phyloP scores from a whole-genome alignment of 2,329 filamentous ascomycete species.

The Byssochlamys sp. region DNA sequence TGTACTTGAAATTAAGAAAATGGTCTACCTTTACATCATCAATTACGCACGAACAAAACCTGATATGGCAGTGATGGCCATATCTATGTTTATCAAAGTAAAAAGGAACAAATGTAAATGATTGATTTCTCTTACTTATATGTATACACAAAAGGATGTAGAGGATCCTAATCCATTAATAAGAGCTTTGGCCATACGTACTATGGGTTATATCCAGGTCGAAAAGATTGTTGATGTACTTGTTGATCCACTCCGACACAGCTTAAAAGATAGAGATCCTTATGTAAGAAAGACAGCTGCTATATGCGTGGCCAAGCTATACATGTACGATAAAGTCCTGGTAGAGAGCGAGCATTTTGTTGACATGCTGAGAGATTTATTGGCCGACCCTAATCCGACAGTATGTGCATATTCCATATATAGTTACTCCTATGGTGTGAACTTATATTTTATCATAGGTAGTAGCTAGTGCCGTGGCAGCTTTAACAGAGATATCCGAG shows the following conservation, averaged over 20 bases:
- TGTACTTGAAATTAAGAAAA: slow-evolving; percentile 98
- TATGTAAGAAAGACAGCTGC: too few relatives aligned
- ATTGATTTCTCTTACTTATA: slow-evolving; percentile 5
- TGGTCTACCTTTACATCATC: slow-evolving; percentile 96
- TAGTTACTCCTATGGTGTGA: too few relatives aligned
- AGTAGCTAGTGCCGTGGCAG: slow-evolving; percentile 82
- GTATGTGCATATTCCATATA: too few relatives aligned
- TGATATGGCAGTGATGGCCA: slow-evolving; percentile 83
- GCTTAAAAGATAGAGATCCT: slow-evolving; percentile 78
- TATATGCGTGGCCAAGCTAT: slow-evolving; percentile 92
- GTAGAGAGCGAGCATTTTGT: slow-evolving; percentile 89
- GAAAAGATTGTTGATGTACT: slow-evolving; percentile 90
- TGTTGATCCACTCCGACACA: slow-evolving; percentile 68
- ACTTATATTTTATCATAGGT: too few relatives aligned
- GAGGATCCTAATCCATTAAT: slow-evolving; percentile 86
- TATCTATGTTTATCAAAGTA: slow-evolving; percentile 76
- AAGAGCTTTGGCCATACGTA: slow-evolving; percentile 80
- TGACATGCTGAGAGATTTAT: slow-evolving; percentile 75
- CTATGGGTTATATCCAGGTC: slow-evolving; percentile 95
- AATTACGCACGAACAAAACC: slow-evolving; percentile 94
- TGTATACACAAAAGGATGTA: too few relatives aligned
- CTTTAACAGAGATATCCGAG: slow-evolving; percentile 96
- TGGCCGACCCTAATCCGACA: slow-evolving; percentile 95
- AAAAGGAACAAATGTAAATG: slow-evolving; percentile 15
- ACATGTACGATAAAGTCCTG: slow-evolving; percentile 85